Evolutionary conservation across 306 rosid genomes (phyloP).

Genomic region (Malus asiatica): DNA sequence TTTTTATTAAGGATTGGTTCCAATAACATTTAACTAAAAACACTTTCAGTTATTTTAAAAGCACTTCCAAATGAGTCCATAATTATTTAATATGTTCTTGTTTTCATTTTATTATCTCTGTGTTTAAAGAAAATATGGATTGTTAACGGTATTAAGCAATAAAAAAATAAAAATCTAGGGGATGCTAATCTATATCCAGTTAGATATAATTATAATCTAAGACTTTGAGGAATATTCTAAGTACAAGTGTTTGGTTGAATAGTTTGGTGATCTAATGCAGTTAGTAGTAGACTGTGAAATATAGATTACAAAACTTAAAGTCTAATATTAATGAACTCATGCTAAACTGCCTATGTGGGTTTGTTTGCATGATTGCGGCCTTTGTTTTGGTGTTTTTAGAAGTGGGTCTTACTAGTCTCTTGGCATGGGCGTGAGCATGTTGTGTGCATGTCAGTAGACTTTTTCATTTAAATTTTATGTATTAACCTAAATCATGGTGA

Average conservation of each 20-base stretch:
- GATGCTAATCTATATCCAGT: not conserved
- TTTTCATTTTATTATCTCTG: not conserved
- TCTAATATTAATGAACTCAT: not conserved
- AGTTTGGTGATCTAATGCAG: not conserved
- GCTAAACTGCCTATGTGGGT: not conserved
- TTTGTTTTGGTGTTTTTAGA: too few relatives aligned
- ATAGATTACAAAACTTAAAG: not conserved
- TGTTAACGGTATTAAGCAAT: not conserved
- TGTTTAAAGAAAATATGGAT: not conserved
- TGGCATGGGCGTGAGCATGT: too few relatives aligned
- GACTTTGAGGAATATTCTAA: not conserved
- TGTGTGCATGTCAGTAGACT: too few relatives aligned
- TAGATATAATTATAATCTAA: not conserved
- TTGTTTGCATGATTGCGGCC: too few relatives aligned
- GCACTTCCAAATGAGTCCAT: fast-evolving
- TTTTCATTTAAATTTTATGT: too few relatives aligned
- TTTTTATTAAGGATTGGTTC: fast-evolving
- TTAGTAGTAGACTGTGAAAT: not conserved
- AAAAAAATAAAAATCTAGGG: not conserved
- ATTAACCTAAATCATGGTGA: too few relatives aligned
- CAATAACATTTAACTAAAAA: too few relatives aligned
- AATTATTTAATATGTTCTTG: not conserved
- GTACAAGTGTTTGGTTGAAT: not conserved
- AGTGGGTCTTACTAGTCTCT: too few relatives aligned
- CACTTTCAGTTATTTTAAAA: too few relatives aligned